Evolutionary conservation across 345 rosid genomes (phyloP).

Genomic region (Odontarrhena argentea): DNA sequence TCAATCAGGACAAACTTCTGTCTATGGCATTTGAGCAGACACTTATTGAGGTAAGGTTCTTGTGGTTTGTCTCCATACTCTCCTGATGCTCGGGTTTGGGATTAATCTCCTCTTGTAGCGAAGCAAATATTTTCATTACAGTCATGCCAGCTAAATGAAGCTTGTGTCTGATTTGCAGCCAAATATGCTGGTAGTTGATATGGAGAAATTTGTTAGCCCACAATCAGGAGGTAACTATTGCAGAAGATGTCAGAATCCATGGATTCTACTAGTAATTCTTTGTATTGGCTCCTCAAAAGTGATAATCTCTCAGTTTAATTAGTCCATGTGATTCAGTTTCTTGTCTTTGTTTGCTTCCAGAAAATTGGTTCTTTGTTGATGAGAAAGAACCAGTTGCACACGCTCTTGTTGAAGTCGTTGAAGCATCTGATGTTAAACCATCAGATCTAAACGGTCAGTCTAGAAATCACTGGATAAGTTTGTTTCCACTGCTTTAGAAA

Average conservation of each 20-base stretch:
- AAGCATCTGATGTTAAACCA: conserved; percentile 81
- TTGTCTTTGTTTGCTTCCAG: conserved; percentile 48
- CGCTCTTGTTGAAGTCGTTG: conserved; percentile 79
- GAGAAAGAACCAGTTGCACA: conserved; percentile 78
- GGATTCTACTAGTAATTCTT: conserved; percentile 1
- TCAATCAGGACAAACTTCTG: conserved; percentile 80
- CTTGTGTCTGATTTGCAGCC: conserved; percentile 61
- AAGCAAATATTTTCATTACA: conserved; percentile 1
- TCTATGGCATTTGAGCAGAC: conserved; percentile 92
- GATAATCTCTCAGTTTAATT: not conserved
- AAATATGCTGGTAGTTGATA: conserved; percentile 93
- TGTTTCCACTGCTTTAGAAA: conserved; percentile 4
- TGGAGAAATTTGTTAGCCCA: conserved; percentile 76
- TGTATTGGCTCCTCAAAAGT: not conserved
- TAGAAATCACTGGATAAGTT: conserved; percentile 8
- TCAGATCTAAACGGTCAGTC: conserved; percentile 80
- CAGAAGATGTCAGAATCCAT: conserved; percentile 12
- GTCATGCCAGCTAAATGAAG: conserved; percentile 12
- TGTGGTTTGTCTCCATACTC: not conserved
- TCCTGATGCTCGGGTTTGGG: not conserved
- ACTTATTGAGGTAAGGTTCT: conserved; percentile 61
- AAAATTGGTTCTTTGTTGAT: conserved; percentile 75
- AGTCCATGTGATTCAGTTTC: conserved; percentile 19
- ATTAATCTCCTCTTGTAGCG: conserved; percentile 11
- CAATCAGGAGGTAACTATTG: conserved; percentile 50